Evolutionary conservation across 1,284 basidiomycete species (phyloP), one percentile per base, ranked within the genome.

Genomic region (Ceratobasidium sp.): DNA sequence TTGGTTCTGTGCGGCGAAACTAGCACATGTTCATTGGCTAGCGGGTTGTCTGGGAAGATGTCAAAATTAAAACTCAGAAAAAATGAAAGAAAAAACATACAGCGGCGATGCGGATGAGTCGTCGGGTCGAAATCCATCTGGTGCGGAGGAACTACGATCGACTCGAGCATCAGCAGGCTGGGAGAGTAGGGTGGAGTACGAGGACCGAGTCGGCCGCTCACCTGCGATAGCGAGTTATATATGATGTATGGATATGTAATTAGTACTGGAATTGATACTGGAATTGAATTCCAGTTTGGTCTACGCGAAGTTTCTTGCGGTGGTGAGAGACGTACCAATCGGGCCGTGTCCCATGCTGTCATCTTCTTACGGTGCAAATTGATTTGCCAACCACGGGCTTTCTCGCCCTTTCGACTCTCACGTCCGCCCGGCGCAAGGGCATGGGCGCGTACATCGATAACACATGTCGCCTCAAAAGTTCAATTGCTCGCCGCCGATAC

Each of bases 1-100:
- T 92, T 93, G 23, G 87, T 94, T 76, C 94, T 90, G 82, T 95
- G 94, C 0, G 94, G 93, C 47, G 94, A 95, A 39, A 95, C 92
- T 42, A 97, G 90, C 56, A 97, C 87, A 82, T 94, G 89, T 80
- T 94, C 92, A 78, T 89, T 88, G 0, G 90, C 92, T 77, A 95
- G 86, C 4, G 94, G 92, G 82, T 97, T 97, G 80, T 89, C 91
- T 90, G 83, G 77, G 63, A 79, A 79, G 13, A 82, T 80, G 39
- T 77, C 11, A 63, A 39, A 39, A 54, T 45, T 23, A 17, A 42
- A 49, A 15, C 56, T 23, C 15, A 51, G 31, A 7, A 45, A 37
- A 23, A 2, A 28, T 20, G 74, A 26, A 84, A 17, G 45, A 17
- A 63, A 63, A 45, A 23, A 74, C 89, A 81, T 84, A 92, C 92